These are phyloP conservation scores for Mycena epipterygia DNA, from an alignment of 768 basidiomycete species.

Conservation along the genomic window DNA sequence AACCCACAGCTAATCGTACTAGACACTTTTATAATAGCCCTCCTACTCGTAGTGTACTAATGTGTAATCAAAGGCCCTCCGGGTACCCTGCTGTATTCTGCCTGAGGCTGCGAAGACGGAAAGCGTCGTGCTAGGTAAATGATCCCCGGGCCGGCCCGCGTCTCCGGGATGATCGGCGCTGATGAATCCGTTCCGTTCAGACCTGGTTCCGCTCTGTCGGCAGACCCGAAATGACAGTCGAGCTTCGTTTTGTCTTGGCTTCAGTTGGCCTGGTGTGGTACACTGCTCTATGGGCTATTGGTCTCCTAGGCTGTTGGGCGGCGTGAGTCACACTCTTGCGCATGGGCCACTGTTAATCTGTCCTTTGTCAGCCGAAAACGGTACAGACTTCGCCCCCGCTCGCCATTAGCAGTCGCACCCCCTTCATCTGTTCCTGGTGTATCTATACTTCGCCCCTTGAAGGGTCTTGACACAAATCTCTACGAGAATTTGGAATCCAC, in stretches of 20 bases:
- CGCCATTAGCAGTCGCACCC: conserved; percentile 67
- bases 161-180: no score
- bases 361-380: conserved; percentile 77
- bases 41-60: no score
- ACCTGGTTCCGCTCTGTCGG: no score
- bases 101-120: no score
- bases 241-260: conserved; percentile 47
- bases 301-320: conserved; percentile 73
- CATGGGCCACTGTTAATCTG: conserved; percentile 5
- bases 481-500: conserved; percentile 97
- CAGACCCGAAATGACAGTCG: not conserved
- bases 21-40: not conserved
- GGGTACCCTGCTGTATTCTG: no score
- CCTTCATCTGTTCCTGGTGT: conserved; percentile 80
- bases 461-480: conserved; percentile 95
- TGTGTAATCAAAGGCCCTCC: no score
- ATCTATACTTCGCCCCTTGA: conserved; percentile 93
- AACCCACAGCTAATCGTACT: not conserved
- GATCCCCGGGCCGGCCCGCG: no score
- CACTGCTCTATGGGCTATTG: conserved; percentile 70
- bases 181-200: no score
- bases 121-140: no score
- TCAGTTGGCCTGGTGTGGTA: conserved; percentile 73
- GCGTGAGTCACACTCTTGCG: conserved; percentile 66
- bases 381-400: conserved; percentile 77